Evolutionary conservation across 495 filamentous ascomycete genomes (phyloP).

Genomic region (Penicillium chermesinum): DNA sequence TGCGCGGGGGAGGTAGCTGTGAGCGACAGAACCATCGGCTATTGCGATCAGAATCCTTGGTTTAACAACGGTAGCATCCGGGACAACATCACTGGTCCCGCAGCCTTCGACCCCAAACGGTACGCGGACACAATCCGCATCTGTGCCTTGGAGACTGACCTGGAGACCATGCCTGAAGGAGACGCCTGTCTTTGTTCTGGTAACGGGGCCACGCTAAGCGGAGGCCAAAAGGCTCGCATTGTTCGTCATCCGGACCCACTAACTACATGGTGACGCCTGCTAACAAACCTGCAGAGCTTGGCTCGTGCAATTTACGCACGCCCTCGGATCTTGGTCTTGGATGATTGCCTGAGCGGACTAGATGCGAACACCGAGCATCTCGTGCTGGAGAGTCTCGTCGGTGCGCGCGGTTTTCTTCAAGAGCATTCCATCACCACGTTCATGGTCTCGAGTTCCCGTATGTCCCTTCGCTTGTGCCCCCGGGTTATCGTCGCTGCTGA

Average conservation of each 20-base stretch:
- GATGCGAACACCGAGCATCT: conserved; percentile 41
- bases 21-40: conserved; percentile 24
- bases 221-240: conserved; percentile 39
- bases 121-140: conserved; percentile 35
- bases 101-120: conserved; percentile 32
- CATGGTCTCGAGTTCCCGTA: background rate
- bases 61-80: conserved; percentile 38
- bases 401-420: conserved; percentile 1
- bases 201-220: conserved; percentile 34
- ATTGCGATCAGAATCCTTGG: conserved; percentile 26
- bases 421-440: background rate
- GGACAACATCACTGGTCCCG: conserved; percentile 29
- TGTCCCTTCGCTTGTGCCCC: background rate
- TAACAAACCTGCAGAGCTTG: conserved; percentile 18
- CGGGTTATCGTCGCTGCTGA: no score
- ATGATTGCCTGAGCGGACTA: conserved; percentile 46
- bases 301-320: conserved; percentile 44
- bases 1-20: conserved; percentile 11
- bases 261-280: background rate
- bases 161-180: conserved; percentile 30
- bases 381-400: conserved; percentile 40
- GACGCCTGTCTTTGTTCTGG: conserved; percentile 31
- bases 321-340: conserved; percentile 32
- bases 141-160: conserved; percentile 32
- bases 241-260: conserved; percentile 33